Percentiles rank a stretch among this genome's conserved stretches.
phyloP scores from a whole-genome alignment of 176 grass and related monocot genomes.

The Avena eriantha region DNA sequence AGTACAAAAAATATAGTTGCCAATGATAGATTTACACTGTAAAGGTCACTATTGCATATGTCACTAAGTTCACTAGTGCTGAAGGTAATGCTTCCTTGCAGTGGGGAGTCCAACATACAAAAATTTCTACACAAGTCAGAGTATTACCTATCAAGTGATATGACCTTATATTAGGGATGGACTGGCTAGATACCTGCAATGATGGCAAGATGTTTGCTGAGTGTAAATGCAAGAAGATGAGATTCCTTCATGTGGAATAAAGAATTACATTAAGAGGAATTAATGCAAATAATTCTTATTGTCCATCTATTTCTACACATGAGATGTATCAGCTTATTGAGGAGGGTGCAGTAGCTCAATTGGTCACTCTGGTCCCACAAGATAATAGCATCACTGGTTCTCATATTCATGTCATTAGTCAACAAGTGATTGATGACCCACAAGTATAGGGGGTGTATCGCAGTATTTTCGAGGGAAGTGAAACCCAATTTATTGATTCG shows the following conservation, averaged over 20 bases:
- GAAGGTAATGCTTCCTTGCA: rapidly evolving
- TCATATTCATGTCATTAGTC: too few relatives aligned
- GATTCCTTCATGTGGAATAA: neutral
- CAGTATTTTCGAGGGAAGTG: too few relatives aligned
- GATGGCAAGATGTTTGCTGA: neutral
- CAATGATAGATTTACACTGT: rapidly evolving
- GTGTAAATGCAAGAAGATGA: neutral
- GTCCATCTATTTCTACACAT: rapidly evolving
- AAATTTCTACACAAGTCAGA: neutral
- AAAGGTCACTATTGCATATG: neutral
- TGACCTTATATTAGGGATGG: neutral
- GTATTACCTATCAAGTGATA: neutral
- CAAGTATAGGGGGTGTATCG: too few relatives aligned
- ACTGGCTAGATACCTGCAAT: neutral
- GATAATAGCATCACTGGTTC: too few relatives aligned
- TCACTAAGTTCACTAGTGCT: rapidly evolving
- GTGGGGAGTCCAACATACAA: neutral
- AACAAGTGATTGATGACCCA: too few relatives aligned
- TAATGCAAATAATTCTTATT: neutral
- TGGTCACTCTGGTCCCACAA: too few relatives aligned
- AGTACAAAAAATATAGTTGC: rapidly evolving
- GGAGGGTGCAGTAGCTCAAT: neutral
- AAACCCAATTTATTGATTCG: too few relatives aligned
- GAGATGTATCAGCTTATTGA: neutral
- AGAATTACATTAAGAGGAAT: neutral